Percentiles rank a stretch among this genome's conserved stretches.
Evolutionary conservation across 1,139 yeast species (phyloP).

Genomic region (Sugiyamaella japonica): DNA sequence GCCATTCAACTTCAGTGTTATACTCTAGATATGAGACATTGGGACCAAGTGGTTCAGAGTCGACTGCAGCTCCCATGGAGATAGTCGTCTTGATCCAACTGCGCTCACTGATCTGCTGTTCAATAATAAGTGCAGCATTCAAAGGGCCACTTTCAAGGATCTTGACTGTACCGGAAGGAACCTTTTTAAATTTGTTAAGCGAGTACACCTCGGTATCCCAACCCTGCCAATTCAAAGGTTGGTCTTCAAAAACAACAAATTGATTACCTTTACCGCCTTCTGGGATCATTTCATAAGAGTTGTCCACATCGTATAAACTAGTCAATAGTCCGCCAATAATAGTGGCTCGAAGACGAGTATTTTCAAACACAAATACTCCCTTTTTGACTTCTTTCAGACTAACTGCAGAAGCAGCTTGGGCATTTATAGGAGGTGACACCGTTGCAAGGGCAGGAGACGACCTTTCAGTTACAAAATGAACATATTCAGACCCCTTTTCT

Average conservation of each 20-base stretch:
- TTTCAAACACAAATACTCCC: conserved; percentile 52
- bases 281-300: conserved; percentile 67
- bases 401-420: conserved; percentile 13
- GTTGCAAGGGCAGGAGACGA: conserved; percentile 26
- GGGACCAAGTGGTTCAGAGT: conserved; percentile 30
- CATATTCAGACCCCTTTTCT: conserved; percentile 14
- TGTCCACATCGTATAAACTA: conserved; percentile 59
- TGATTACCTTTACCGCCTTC: conserved; percentile 66
- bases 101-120: conserved; percentile 54
- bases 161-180: conserved; percentile 40
- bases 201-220: conserved; percentile 97
- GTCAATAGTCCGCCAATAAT: conserved; percentile 62
- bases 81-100: conserved; percentile 69
- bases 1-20: conserved; percentile 76
- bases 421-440: conserved; percentile 19
- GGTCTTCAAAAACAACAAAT: conserved; percentile 78
- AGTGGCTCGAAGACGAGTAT: conserved; percentile 59
- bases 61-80: conserved; percentile 59
- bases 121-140: conserved; percentile 58
- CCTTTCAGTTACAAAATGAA: conserved; percentile 18
- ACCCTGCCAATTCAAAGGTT: conserved; percentile 88
- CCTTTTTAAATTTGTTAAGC: conserved; percentile 60
- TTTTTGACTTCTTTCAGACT: conserved; percentile 43
- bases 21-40: conserved; percentile 50
- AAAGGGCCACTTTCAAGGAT: conserved; percentile 57